Evolutionary conservation across 163 green algal species (phyloP).

Genomic region (Dunaliella salina): DNA sequence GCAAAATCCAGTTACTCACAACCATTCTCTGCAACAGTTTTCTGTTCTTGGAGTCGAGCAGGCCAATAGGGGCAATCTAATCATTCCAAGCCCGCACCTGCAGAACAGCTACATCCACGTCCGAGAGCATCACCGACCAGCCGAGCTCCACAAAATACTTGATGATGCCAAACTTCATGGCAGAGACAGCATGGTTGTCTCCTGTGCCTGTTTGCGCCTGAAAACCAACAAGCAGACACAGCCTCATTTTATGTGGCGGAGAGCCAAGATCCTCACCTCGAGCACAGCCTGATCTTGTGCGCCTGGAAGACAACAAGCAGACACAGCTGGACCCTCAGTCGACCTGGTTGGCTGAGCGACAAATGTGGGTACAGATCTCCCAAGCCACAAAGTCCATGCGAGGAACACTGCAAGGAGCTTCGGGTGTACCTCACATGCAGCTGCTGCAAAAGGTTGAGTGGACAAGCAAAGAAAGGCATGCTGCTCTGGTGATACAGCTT

Average conservation of each 20-base stretch:
- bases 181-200: constrained; percentile 71
- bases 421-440: no score
- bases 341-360: neutral
- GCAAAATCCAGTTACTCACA: no score
- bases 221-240: neutral
- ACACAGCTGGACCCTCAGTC: neutral
- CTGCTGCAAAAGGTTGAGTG: no score
- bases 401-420: no score
- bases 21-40: no score
- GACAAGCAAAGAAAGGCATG: no score
- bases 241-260: neutral
- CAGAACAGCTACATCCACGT: constrained; percentile 72
- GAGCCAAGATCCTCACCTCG: no score
- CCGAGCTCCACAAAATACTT: constrained; percentile 77
- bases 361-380: neutral
- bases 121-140: constrained; percentile 74
- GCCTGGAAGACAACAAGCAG: no score
- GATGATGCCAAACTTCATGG: constrained; percentile 82
- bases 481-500: no score
- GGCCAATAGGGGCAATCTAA: neutral
- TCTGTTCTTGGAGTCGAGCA: no score
- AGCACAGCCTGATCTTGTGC: no score
- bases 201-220: constrained; percentile 57
- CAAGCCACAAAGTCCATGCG: neutral
- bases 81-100: constrained; percentile 20